phyloP scores from a whole-genome alignment of 352 stramenopile genomes.

The Phytopythium cucurbitacearum region DNA sequence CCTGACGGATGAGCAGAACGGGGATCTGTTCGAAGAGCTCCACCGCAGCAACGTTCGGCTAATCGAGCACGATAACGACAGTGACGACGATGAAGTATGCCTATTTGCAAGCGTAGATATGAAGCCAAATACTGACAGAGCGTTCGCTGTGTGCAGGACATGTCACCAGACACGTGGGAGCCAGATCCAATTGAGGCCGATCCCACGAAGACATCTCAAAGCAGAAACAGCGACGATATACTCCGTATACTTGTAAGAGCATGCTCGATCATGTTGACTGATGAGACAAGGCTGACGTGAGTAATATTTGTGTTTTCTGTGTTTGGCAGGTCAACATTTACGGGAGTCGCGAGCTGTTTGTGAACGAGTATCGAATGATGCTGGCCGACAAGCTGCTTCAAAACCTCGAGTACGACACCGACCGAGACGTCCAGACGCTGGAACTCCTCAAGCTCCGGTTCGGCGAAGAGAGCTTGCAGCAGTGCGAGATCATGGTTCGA shows the following conservation, averaged over 20 bases:
- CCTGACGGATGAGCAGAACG: constrained; percentile 86
- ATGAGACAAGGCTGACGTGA: neutral
- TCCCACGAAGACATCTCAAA: constrained; percentile 74
- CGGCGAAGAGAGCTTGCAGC: constrained; percentile 91
- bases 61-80: constrained; percentile 91
- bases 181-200: constrained; percentile 85
- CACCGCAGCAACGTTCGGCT: constrained; percentile 88
- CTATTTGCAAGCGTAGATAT: neutral
- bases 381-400: constrained; percentile 95
- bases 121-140: neutral
- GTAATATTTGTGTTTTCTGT: neutral
- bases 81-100: constrained; percentile 90
- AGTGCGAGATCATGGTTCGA: constrained; percentile 98
- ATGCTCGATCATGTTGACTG: neutral
- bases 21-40: constrained; percentile 96
- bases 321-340: constrained; percentile 92
- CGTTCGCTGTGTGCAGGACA: constrained; percentile 32
- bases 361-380: constrained; percentile 98
- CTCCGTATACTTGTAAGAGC: constrained; percentile 90
- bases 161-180: constrained; percentile 87
- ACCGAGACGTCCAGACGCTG: constrained; percentile 92
- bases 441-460: constrained; percentile 97
- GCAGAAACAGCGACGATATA: constrained; percentile 91
- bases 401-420: constrained; percentile 93
- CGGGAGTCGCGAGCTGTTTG: constrained; percentile 97